A percentile compares a stretch with the other conserved stretches of the same genome.
Conservation (phyloP, 768 basidiomycete genomes). For the Suillus paluster region DNA sequence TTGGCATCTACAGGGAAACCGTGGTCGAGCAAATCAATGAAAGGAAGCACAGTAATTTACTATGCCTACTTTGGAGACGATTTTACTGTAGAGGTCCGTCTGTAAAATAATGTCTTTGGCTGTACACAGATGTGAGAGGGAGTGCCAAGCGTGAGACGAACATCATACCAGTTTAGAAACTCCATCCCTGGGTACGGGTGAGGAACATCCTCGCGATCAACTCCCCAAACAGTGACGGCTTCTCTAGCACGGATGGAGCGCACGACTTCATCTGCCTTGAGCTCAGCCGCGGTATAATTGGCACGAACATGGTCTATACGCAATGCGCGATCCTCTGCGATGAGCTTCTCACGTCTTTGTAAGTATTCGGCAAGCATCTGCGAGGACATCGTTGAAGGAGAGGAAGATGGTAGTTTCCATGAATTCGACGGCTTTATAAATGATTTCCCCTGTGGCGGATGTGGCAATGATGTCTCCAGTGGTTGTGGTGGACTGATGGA, state of each 20-base stretch:
- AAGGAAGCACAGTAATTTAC: neutral
- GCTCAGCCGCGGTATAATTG: constrained; percentile 44
- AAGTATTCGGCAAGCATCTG: constrained; percentile 15
- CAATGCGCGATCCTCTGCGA: constrained; percentile 50
- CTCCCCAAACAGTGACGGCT: constrained; percentile 58
- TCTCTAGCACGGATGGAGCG: constrained; percentile 58
- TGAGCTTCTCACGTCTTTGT: constrained; percentile 29
- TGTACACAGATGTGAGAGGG: constrained; percentile 13
- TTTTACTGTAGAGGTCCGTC: constrained; percentile 42
- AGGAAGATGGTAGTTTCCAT: too few species aligned
- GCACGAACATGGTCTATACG: constrained; percentile 46
- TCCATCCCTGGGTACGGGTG: constrained; percentile 78
- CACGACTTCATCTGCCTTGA: constrained; percentile 58
- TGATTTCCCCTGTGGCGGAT: neutral
- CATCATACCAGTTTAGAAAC: constrained; percentile 63
- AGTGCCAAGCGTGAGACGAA: neutral
- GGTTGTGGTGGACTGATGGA: too few species aligned
- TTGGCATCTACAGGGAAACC: constrained; percentile 44
- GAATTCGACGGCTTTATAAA: neutral
- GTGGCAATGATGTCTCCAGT: neutral
- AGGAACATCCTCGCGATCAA: constrained; percentile 52
- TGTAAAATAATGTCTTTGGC: constrained; percentile 39
- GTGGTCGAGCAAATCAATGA: neutral
- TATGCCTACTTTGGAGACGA: constrained; percentile 39
- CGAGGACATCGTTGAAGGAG: neutral